phyloP scores from a whole-genome alignment of 176 grass and related monocot genomes.

The Neostapfia colusana region DNA sequence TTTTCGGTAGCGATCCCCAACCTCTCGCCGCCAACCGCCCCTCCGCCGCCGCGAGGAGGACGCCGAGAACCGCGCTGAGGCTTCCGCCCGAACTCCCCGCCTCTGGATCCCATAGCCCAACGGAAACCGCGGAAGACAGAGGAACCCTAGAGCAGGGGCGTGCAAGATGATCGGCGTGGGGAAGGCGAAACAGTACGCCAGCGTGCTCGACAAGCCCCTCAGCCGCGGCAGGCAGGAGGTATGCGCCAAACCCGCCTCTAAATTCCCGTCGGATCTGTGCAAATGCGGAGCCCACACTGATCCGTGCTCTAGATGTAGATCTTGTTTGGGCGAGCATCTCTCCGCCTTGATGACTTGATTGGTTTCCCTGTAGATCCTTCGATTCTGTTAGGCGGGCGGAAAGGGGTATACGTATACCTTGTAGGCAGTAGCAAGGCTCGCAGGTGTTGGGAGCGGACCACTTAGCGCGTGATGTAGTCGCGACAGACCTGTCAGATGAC shows the following conservation, averaged over 20 bases:
- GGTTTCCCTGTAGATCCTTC: background rate
- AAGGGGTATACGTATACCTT: background rate
- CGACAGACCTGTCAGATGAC: background rate
- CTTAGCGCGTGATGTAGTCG: background rate
- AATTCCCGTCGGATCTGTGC: constrained; percentile 25
- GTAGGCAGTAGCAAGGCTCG: constrained; percentile 9
- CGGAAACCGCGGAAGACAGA: background rate
- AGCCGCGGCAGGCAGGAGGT: constrained; percentile 87
- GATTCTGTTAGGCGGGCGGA: background rate
- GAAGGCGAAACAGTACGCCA: constrained; percentile 92
- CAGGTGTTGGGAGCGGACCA: background rate
- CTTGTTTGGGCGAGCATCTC: no score
- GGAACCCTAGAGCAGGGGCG: no score
- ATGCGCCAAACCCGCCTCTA: background rate
- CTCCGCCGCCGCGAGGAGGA: background rate
- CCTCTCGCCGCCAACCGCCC: background rate
- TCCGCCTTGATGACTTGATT: background rate
- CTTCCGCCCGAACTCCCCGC: background rate
- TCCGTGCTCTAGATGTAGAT: background rate
- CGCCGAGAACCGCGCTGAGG: no score
- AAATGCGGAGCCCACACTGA: background rate
- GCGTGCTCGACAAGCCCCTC: constrained; percentile 90
- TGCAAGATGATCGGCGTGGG: constrained; percentile 87
- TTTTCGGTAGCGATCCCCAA: constrained; percentile 1
- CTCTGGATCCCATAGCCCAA: background rate